Base-by-base conservation (phyloP, 2,329 filamentous ascomycete species). In the Ascochyta koolunga region DNA sequence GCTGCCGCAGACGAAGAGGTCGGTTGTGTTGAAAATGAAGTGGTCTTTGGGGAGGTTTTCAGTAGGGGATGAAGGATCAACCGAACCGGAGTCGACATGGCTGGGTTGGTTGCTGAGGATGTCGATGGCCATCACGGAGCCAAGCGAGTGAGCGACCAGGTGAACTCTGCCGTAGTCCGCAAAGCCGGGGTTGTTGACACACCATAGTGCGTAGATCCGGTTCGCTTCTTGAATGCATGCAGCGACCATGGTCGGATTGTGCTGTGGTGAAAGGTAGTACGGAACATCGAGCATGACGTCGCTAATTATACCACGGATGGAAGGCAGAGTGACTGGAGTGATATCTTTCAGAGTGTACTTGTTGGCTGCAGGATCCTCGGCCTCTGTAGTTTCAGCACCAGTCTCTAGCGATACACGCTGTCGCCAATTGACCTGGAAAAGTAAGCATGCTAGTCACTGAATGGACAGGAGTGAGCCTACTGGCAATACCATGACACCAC, bases 261-360 rank as follows among this genome's bases (percentile, higher is more conserved):
- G 93, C 51, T 75, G 68, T 54, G 96, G 90, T 0, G 93, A 98
- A 77, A 99, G 88, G 77, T 98, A 99, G 71, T 96, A 98, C 0
- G 95, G 95, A 43, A 99, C 93, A 71, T 99, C 95, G 43, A 98
- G 88, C 91, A 99, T 97, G 65, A 99, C 91, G 72, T 99, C 95
- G 36, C 90, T 96, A 57, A 99, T 96, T 70, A 99, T 86, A 68
- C 89, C 91, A 39, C 95, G 88, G 8, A 99, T 89, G 0, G 91
- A 92, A 0, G 93, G 93, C 25, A 99, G 90, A 0, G 91, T 95
- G 36, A 88, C 85, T 1, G 92, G 93, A 5, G 96, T 96, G 61
- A 99, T 97, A 64, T 98, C 93, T 64, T 93, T 89, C 13, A 99
- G 80, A 0, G 81, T 80, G 68, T 86, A 91, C 31, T 83, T 78